phyloP scores from a whole-genome alignment of 768 basidiomycete species.

The Rhodosporidiobolus odoratus region DNA sequence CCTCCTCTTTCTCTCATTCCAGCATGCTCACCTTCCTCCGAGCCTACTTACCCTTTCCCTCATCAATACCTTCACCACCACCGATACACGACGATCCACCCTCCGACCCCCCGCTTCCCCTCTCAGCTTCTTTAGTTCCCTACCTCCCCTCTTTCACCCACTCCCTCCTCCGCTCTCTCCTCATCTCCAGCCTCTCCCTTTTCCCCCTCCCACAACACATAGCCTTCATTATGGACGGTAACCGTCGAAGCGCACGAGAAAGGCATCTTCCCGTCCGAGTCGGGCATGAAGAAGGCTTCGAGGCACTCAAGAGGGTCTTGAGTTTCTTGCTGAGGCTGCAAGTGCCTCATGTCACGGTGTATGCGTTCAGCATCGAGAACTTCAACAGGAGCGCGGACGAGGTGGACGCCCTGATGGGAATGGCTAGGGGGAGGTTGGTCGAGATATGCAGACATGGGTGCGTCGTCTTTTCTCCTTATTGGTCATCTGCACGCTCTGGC shows the following conservation, averaged over 20 bases:
- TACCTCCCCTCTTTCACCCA: conserved; percentile 35
- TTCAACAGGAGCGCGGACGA: conserved; percentile 82
- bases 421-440: conserved; percentile 69
- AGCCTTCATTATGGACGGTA: conserved; percentile 97
- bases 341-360: conserved; percentile 80
- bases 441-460: conserved; percentile 79
- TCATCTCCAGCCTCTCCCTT: conserved; percentile 64
- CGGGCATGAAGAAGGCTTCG: conserved; percentile 81
- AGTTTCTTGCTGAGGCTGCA: conserved; percentile 68
- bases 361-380: conserved; percentile 97
- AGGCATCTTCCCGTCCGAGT: conserved; percentile 27
- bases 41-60: neutral
- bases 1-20: neutral
- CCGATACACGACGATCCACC: neutral
- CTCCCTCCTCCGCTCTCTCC: conserved; percentile 45
- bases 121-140: conserved; percentile 23
- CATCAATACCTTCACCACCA: neutral
- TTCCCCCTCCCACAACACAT: conserved; percentile 86
- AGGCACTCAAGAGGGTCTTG: conserved; percentile 68
- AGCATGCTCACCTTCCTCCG: no score
- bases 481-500: neutral
- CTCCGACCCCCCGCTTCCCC: conserved; percentile 21
- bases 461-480: conserved; percentile 40
- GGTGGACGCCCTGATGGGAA: conserved; percentile 77
- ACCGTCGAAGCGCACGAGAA: conserved; percentile 70